These are phyloP conservation scores for Fomitopsis schrenkii DNA, from an alignment of 1,284 basidiomycete species.

Conservation along the genomic window DNA sequence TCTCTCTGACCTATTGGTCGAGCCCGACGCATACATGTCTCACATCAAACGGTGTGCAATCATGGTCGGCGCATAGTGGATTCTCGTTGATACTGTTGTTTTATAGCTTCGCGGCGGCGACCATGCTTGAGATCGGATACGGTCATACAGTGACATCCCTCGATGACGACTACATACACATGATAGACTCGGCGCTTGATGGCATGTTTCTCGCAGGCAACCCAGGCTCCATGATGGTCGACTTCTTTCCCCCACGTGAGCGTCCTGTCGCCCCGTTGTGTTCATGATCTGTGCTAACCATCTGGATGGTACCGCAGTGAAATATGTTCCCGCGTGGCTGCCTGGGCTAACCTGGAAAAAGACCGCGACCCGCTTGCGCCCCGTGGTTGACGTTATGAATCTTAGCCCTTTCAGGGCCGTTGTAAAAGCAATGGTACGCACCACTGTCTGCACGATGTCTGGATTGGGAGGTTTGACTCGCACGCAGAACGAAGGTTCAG, in stretches of 20 bases:
- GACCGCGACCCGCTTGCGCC: constrained; percentile 33
- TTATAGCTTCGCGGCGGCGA: constrained; percentile 9
- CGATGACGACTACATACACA: constrained; percentile 12
- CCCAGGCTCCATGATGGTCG: too few species aligned
- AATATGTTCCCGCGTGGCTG: constrained; percentile 47
- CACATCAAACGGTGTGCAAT: constrained; percentile 22
- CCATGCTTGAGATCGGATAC: constrained; percentile 10
- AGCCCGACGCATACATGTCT: constrained; percentile 18
- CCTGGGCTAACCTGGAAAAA: constrained; percentile 49
- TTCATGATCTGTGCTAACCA: not conserved
- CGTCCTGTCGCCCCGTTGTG: not conserved
- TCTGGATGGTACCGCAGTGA: constrained; percentile 16
- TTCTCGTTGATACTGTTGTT: not conserved
- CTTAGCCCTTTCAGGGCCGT: constrained; percentile 18
- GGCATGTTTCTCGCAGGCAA: not conserved
- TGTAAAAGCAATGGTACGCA: constrained; percentile 12
- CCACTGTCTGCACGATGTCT: too few species aligned
- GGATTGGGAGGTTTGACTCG: not conserved
- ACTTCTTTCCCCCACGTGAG: constrained; percentile 13
- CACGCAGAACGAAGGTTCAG: constrained; percentile 34
- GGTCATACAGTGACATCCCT: constrained; percentile 10
- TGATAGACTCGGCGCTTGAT: constrained; percentile 5
- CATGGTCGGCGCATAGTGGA: not conserved
- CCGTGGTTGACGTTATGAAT: constrained; percentile 31
- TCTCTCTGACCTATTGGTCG: constrained; percentile 18